A percentile compares a stretch with the other conserved stretches of the same genome.
Conservation (phyloP, 192 early-diverging fungal genomes). For the Backusella mclennaniae region DNA sequence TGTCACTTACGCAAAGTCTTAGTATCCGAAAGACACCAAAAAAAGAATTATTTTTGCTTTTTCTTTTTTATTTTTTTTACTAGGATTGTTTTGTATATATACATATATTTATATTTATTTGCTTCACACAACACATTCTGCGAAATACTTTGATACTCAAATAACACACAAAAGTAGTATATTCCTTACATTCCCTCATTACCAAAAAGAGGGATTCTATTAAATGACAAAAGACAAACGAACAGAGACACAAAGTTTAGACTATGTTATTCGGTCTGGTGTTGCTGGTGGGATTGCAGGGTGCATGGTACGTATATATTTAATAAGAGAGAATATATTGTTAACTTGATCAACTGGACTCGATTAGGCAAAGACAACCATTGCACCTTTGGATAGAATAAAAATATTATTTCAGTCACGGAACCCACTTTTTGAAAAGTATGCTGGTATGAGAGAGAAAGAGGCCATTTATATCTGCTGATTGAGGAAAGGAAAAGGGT, state of each 20-base stretch:
- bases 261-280: conserved; percentile 47
- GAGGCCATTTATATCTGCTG: background rate
- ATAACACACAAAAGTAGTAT: background rate
- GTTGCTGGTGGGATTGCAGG: conserved; percentile 54
- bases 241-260: conserved; percentile 32
- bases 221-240: background rate
- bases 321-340: background rate
- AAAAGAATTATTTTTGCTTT: too few species aligned
- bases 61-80: too few species aligned
- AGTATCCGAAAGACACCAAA: too few species aligned
- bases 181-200: background rate
- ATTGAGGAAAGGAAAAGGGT: background rate
- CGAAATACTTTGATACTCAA: background rate
- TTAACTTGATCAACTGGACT: background rate
- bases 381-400: conserved; percentile 84
- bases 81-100: too few species aligned
- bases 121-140: background rate
- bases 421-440: conserved; percentile 69
- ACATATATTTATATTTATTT: background rate
- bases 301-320: conserved; percentile 35
- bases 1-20: too few species aligned
- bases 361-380: conserved; percentile 68
- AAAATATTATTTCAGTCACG: conserved; percentile 88
- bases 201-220: background rate
- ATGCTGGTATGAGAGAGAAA: conserved; percentile 45